phyloP scores from a whole-genome alignment of 257 asterid species.

The Linaria vulgaris region DNA sequence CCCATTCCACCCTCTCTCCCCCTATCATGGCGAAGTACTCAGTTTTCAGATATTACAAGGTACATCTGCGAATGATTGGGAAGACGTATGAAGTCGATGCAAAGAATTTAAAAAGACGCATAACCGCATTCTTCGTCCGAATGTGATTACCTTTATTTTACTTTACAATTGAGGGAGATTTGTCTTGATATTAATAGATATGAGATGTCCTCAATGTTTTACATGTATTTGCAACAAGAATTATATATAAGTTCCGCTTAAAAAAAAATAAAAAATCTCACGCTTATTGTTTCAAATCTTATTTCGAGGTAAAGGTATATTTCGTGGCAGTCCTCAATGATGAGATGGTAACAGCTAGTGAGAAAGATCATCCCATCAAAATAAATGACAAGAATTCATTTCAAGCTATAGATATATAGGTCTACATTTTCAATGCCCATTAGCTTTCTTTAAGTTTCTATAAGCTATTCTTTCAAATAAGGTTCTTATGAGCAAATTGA shows the following conservation, averaged over 20 bases:
- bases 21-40: neutral
- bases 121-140: constrained; percentile 2
- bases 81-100: neutral
- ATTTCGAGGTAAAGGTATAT: constrained; percentile 13
- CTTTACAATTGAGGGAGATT: constrained; percentile 8
- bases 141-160: constrained; percentile 8
- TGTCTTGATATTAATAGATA: constrained; percentile 2
- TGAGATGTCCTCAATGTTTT: neutral
- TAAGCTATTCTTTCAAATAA: neutral
- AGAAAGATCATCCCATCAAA: constrained; percentile 17
- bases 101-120: neutral
- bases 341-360: constrained; percentile 7
- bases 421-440: constrained; percentile 5
- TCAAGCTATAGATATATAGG: constrained; percentile 5
- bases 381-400: constrained; percentile 14
- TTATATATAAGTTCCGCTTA: neutral
- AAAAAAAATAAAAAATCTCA: neutral
- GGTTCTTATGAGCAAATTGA: neutral
- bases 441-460: constrained; percentile 15
- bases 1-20: neutral
- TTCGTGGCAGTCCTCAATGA: neutral
- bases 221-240: neutral
- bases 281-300: constrained; percentile 6
- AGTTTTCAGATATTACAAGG: constrained; percentile 9
- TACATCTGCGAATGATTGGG: neutral